Conservation (phyloP, 2,329 filamentous ascomycete genomes). For the Madurella fahalii region DNA sequence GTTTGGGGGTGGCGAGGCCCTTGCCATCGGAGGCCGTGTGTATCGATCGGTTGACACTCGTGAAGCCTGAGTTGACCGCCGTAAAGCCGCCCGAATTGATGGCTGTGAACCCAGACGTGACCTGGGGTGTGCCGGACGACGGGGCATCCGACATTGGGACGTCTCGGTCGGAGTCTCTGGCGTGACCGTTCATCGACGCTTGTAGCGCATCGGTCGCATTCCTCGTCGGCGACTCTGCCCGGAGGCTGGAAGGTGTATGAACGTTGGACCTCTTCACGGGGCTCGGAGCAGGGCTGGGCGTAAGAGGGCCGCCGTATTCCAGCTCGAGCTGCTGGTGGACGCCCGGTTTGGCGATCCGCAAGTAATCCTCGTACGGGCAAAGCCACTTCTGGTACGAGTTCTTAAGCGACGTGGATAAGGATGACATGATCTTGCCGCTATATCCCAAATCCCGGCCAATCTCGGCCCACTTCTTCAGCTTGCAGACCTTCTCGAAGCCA, state of each 20-base stretch:
- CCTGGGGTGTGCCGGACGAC: constrained; percentile 36
- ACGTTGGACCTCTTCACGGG: constrained; percentile 65
- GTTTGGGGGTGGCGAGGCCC: constrained; percentile 58
- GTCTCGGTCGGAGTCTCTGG: constrained; percentile 46
- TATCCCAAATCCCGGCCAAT: constrained; percentile 95
- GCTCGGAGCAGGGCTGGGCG: constrained; percentile 64
- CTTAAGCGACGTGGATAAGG: constrained; percentile 92
- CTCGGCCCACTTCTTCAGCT: constrained; percentile 97
- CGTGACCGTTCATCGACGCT: constrained; percentile 42
- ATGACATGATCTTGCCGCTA: constrained; percentile 99
- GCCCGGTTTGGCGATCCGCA: constrained; percentile 84
- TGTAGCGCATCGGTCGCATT: constrained; percentile 53
- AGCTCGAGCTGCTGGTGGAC: constrained; percentile 94
- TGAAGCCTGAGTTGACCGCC: constrained; percentile 67
- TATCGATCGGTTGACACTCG: constrained; percentile 57
- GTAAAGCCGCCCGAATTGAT: constrained; percentile 63
- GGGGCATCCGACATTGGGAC: constrained; percentile 46
- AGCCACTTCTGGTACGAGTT: constrained; percentile 98
- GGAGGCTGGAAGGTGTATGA: constrained; percentile 55
- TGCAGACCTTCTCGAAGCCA: constrained; percentile 95
- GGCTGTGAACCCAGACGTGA: constrained; percentile 56
- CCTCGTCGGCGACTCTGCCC: constrained; percentile 63
- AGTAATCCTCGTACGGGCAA: constrained; percentile 92
- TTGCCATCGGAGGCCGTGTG: constrained; percentile 44
- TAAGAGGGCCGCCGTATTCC: constrained; percentile 88